These are phyloP conservation scores for Cornus florida DNA, from an alignment of 148 eudicot species.

Conservation along the genomic window DNA sequence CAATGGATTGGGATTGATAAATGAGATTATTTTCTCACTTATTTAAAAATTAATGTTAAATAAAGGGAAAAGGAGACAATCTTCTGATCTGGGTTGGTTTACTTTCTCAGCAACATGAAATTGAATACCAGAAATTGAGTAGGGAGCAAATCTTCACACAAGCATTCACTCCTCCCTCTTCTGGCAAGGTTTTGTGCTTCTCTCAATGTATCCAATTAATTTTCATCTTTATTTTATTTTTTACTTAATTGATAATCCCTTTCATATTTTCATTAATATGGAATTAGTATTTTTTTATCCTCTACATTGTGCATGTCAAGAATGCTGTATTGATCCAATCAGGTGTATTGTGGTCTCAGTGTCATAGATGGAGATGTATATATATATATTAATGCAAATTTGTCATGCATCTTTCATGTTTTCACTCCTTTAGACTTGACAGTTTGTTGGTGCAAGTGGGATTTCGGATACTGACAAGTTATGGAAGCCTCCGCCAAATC, in stretches of 20 bases:
- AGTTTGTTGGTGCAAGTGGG: conserved; percentile 64
- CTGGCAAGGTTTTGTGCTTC: conserved; percentile 58
- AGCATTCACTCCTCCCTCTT: conserved; percentile 46
- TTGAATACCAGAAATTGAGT: conserved; percentile 49
- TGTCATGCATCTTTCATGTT: conserved; percentile 41
- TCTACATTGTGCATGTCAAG: neutral
- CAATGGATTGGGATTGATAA: neutral
- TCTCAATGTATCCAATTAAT: neutral
- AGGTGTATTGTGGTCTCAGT: neutral
- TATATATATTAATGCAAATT: conserved; percentile 15
- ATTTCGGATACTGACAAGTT: conserved; percentile 47
- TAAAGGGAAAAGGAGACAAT: no score
- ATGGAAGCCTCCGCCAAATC: conserved; percentile 85
- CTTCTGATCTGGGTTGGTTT: conserved; percentile 17
- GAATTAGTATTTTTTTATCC: neutral
- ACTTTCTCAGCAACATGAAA: conserved; percentile 64
- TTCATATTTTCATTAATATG: neutral
- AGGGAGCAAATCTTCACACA: conserved; percentile 46
- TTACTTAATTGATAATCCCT: no score
- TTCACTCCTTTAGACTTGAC: conserved; percentile 85
- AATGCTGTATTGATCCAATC: neutral
- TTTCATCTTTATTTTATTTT: no score
- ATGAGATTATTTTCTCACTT: neutral
- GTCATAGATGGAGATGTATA: conserved; percentile 1
- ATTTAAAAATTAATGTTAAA: no score